Base-by-base conservation (phyloP, 495 filamentous ascomycete species). In the Astrocystis sublimbata region DNA sequence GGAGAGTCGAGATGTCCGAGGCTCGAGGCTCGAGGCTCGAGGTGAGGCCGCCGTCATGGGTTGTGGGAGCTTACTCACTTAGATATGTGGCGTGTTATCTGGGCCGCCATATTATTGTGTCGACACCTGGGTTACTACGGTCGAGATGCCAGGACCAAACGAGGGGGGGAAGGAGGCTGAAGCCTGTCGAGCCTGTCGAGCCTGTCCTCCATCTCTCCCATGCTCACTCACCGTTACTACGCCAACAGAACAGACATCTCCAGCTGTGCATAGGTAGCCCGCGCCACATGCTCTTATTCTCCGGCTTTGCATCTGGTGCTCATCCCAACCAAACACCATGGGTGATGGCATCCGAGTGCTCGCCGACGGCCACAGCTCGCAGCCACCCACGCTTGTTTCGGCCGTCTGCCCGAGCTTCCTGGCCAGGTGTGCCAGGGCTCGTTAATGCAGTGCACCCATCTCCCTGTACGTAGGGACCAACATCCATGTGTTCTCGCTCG, bases 271-370 rank as follows among this genome's bases (percentile, higher is more conserved):
- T n/a, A n/a, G n/a, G n/a, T n/a, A n/a, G n/a, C n/a, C n/a, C n/a
- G 33, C 33, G 33, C 33, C 13, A 6, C 49, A 52, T 19, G 31
- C 52, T 19, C 46, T 33, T 41, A 21, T 45, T 33, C 40, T 46
- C 59, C 28, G 33, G 62, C 40, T 50, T 49, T 65, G 62, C 38
- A 68, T 61, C 31, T 33, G 40, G 40, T 33, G 40, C 53, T 64
- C 40, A 61, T 64, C 60, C 66, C 49, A 42, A 43, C 58, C 60
- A 59, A 19, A 50, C 58, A 49, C 61, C 66, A 67, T 64, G 47
- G 49, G 55, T 40, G 40, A 58, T 49, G 40, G 58, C 58, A 61
- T 53, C 58, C 47, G 47, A 53, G 49, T 61, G 28, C 47, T n/a
- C n/a, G n/a, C n/a, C n/a, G n/a, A n/a, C n/a, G n/a, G n/a, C n/a